These are phyloP conservation scores for Microdochium trichocladiopsis DNA, from an alignment of 2,329 filamentous ascomycete species.

Conservation along the genomic window DNA sequence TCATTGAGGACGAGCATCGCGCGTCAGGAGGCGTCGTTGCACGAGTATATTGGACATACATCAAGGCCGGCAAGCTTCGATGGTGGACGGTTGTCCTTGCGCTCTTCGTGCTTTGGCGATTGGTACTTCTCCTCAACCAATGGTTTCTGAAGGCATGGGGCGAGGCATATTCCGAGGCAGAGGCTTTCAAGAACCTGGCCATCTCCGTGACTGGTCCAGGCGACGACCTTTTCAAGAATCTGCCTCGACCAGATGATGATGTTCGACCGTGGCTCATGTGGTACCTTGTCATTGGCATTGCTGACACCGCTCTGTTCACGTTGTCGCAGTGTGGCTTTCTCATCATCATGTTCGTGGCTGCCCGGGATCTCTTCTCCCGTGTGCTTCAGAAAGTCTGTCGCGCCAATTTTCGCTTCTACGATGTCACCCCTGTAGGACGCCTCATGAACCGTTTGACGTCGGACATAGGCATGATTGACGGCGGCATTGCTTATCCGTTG, in stretches of 20 bases:
- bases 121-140: conserved; percentile 57
- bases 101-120: conserved; percentile 56
- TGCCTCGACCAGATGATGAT: conserved; percentile 61
- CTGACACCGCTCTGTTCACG: conserved; percentile 52
- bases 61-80: conserved; percentile 68
- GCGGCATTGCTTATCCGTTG: conserved; percentile 71
- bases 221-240: conserved; percentile 31
- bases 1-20: conserved; percentile 71
- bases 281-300: conserved; percentile 59
- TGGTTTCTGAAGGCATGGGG: conserved; percentile 89
- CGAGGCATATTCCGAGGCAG: conserved; percentile 54
- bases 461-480: conserved; percentile 84
- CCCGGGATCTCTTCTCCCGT: conserved; percentile 64
- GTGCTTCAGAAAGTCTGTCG: conserved; percentile 69
- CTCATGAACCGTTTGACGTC: conserved; percentile 90
- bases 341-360: conserved; percentile 72
- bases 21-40: conserved; percentile 69
- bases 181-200: neutral
- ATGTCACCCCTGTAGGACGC: conserved; percentile 80
- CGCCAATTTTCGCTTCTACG: conserved; percentile 85
- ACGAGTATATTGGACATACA: conserved; percentile 76
- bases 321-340: conserved; percentile 62
- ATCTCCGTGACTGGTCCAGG: conserved; percentile 5
- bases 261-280: conserved; percentile 68
- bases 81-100: conserved; percentile 65